phyloP scores from a whole-genome alignment of 208 protist genomes.

The Hexamita inflata region DNA sequence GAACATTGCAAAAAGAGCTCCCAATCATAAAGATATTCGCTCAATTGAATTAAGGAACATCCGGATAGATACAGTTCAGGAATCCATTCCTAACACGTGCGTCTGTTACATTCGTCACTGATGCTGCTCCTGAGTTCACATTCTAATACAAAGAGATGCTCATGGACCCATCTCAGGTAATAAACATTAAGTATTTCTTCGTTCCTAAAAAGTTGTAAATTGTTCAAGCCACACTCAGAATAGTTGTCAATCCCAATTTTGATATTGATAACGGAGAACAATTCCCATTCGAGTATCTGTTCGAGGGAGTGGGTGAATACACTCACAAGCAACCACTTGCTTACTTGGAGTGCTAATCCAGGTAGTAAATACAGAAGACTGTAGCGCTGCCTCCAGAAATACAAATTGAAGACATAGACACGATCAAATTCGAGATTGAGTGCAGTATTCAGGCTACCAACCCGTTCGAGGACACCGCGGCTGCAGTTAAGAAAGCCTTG shows the following conservation, averaged over 20 bases:
- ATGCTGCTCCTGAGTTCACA: not conserved
- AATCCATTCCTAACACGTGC: conserved; percentile 25
- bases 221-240: not conserved
- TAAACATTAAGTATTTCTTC: not conserved
- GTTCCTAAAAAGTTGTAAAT: not conserved
- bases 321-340: not conserved
- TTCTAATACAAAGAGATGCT: not conserved
- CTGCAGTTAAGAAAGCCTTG: not conserved
- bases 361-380: not conserved
- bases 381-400: not conserved
- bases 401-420: not conserved
- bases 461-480: not conserved
- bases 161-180: not conserved
- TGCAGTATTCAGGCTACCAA: not conserved
- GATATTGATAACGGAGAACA: not conserved
- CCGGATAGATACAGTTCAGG: conserved; percentile 3
- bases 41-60: not conserved
- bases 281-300: not conserved
- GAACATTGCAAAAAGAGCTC: not conserved
- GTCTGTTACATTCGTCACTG: not conserved
- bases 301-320: not conserved
- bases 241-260: not conserved
- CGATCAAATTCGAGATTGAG: not conserved
- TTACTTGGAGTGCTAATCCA: not conserved
- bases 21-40: conserved; percentile 7